Conservation (phyloP, 169 alveolate species). For the Eimeria mitis region DNA sequence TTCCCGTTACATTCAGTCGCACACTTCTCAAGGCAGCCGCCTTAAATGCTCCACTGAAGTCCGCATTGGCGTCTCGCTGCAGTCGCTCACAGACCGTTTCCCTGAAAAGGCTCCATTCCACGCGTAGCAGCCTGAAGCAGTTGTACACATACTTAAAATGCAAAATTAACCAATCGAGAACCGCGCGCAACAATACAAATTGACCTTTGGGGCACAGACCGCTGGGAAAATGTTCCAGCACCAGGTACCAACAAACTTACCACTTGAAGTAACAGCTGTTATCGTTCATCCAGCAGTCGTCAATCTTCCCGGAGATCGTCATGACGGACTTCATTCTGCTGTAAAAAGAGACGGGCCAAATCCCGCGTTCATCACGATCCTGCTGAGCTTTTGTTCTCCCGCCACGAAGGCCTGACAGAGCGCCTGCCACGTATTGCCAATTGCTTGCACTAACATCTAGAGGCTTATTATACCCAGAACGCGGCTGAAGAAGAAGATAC, state of each 20-base stretch:
- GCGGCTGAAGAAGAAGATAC: conserved; percentile 66
- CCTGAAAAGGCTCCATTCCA: conserved; percentile 4
- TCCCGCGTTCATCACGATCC: not conserved
- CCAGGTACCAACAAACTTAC: not conserved
- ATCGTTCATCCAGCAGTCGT: conserved; percentile 65
- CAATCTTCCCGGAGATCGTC: not conserved
- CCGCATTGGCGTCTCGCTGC: conserved; percentile 16
- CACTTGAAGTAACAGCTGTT: conserved; percentile 55
- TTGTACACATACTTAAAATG: too few relatives aligned
- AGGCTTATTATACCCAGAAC: conserved; percentile 44
- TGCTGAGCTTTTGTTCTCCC: not conserved
- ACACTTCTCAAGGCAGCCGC: not conserved
- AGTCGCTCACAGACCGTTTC: conserved; percentile 55
- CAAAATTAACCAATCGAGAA: not conserved
- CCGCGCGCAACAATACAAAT: not conserved
- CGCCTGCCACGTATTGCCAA: not conserved
- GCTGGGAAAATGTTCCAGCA: not conserved
- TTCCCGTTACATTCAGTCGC: conserved; percentile 10
- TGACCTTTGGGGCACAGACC: not conserved
- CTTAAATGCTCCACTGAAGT: not conserved
- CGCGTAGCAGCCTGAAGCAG: conserved; percentile 30
- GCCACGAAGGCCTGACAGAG: not conserved
- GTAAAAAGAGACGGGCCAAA: conserved; percentile 4
- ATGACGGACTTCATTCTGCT: not conserved
- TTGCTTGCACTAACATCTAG: conserved; percentile 21